Evolutionary conservation across 2,329 filamentous ascomycete species (phyloP).

Genomic region (Fusarium camptoceras): DNA sequence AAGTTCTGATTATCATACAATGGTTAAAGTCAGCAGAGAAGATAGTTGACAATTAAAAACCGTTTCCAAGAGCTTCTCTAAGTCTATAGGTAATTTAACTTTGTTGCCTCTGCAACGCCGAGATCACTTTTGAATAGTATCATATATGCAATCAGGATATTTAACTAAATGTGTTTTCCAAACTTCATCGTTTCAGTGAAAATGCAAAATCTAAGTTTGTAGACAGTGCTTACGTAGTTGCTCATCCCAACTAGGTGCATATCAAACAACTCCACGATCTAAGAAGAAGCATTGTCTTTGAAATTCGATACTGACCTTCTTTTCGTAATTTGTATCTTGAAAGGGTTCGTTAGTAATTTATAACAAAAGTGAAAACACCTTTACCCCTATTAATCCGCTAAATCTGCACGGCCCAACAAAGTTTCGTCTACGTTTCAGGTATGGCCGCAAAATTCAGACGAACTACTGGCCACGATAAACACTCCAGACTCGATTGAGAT

Average conservation of each 20-base stretch:
- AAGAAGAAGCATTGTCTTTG: fast-evolving
- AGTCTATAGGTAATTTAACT: fast-evolving
- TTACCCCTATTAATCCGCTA: background rate
- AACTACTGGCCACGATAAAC: background rate
- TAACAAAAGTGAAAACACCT: background rate
- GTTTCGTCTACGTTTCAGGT: background rate
- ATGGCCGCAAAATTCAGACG: background rate
- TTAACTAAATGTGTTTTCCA: too few species aligned
- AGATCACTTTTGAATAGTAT: too few species aligned
- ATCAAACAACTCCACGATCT: fast-evolving
- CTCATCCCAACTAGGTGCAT: too few species aligned
- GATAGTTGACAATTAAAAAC: too few species aligned
- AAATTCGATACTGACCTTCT: too few species aligned
- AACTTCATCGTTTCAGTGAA: too few species aligned
- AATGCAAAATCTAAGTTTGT: fast-evolving
- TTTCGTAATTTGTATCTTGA: too few species aligned
- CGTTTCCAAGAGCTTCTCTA: too few species aligned
- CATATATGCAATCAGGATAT: fast-evolving
- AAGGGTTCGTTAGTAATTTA: background rate
- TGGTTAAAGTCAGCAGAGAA: too few species aligned
- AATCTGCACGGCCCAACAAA: background rate
- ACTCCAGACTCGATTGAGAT: background rate
- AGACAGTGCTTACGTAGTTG: too few species aligned
- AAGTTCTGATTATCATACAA: too few species aligned
- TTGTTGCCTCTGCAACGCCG: fast-evolving